Evolutionary conservation across 441 rosid genomes (phyloP), one percentile per base, ranked within the genome.

Genomic region (Biscutella laevigata): DNA sequence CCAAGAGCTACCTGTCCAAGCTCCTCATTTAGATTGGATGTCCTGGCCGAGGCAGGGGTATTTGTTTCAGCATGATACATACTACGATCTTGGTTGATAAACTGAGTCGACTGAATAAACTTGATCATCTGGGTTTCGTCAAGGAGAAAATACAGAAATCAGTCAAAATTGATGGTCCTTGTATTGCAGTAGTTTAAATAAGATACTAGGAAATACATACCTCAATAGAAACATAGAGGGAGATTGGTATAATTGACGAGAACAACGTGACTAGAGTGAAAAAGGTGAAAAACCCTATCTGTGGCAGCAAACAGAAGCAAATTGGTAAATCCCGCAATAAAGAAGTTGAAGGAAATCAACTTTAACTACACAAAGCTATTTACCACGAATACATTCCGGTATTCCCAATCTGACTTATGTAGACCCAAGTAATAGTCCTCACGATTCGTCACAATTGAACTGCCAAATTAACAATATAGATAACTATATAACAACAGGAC

Each of bases 11-110:
- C 99, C 91, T 94, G 20, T 17, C 20, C 99, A 65, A 94, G 96
- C 80, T 94, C 99, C 78, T 94, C 99, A 15, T 89, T 94, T 74
- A 94, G 72, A 75, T 94, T 94, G 45, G 99, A 94, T 64, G 99
- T 94, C 76, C 99, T 80, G 28, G 97, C 96, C 54, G 75, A 77
- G 30, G 99, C 99, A 46, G 99, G 84, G 49, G 96, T 94, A 67
- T 86, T 74, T 57, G 85, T 81, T 70, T 94, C 99, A 64, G 64
- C 78, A 67, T 94, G 90, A 71, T 80, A 94, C 99, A 94, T 94
- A 34, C 53, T 77, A 61, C 84, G 71, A 68, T 94, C 99, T 77
- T 78, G 86, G 81, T 90, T 94, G 53, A 94, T 94, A 74, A 71
- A 90, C 70, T 85, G 96, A 28, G 97, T 87, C 66, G 81, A 85